phyloP scores from a whole-genome alignment of 2,329 filamentous ascomycete species.

The Emmonsiellopsis sp. region DNA sequence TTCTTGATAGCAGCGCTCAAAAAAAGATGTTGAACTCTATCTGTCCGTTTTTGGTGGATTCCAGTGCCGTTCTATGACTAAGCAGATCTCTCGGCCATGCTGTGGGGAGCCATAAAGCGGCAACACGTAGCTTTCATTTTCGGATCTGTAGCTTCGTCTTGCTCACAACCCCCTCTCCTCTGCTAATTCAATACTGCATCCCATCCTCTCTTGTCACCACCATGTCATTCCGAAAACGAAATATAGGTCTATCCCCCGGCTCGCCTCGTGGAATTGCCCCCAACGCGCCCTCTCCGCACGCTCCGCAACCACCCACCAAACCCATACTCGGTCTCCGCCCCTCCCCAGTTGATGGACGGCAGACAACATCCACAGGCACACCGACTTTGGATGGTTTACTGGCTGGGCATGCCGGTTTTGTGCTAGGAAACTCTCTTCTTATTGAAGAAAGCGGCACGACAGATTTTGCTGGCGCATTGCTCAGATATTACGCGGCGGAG shows the following conservation, averaged over 20 bases:
- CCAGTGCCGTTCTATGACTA: conserved; percentile 2
- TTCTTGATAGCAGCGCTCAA: neutral
- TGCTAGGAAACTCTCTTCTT: conserved; percentile 69
- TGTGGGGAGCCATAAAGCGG: neutral
- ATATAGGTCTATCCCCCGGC: conserved; percentile 45
- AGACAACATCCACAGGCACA: conserved; percentile 85
- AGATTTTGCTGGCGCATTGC: conserved; percentile 75
- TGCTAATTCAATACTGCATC: neutral
- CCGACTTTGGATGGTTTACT: conserved; percentile 74
- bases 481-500: conserved; percentile 87
- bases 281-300: conserved; percentile 15
- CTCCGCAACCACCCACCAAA: conserved; percentile 17
- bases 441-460: conserved; percentile 87
- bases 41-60: neutral
- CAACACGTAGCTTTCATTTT: neutral
- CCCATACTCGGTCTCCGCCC: conserved; percentile 56
- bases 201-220: conserved; percentile 1
- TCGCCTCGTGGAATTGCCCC: conserved; percentile 22
- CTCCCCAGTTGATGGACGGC: conserved; percentile 77
- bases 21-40: neutral
- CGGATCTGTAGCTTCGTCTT: neutral
- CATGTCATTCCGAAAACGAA: conserved; percentile 63
- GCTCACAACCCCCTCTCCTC: neutral
- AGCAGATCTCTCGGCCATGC: neutral
- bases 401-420: conserved; percentile 75